These are phyloP conservation scores for Colletotrichum chlorophyti DNA, from an alignment of 2,329 filamentous ascomycete species.

Conservation along the genomic window DNA sequence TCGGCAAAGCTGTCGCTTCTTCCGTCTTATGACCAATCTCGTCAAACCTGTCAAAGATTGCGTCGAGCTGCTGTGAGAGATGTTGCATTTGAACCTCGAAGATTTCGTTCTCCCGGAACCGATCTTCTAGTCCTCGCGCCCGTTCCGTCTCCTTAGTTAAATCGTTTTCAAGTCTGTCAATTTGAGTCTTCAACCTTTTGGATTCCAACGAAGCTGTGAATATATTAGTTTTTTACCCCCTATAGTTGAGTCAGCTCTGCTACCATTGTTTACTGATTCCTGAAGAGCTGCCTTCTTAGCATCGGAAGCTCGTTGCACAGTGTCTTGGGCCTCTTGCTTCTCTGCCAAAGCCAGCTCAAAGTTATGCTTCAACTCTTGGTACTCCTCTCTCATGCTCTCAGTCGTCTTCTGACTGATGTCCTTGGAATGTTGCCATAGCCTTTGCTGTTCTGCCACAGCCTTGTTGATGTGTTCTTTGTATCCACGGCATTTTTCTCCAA, in stretches of 20 bases:
- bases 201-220: neutral
- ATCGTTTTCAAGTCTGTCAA: too few relatives aligned
- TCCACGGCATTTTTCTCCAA: conserved; percentile 43
- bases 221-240: too few relatives aligned
- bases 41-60: neutral
- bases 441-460: conserved; percentile 54
- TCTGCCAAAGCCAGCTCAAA: conserved; percentile 29
- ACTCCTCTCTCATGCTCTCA: conserved; percentile 41
- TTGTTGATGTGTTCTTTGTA: conserved; percentile 51
- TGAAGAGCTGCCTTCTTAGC: neutral
- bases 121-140: neutral
- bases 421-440: conserved; percentile 44
- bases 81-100: too few relatives aligned
- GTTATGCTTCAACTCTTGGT: conserved; percentile 32
- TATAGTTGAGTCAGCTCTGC: neutral
- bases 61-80: neutral
- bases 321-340: conserved; percentile 22
- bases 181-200: too few relatives aligned
- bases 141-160: neutral
- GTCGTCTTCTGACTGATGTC: conserved; percentile 41
- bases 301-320: neutral
- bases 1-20: neutral
- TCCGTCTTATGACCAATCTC: neutral
- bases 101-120: neutral
- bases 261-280: neutral